phyloP scores from a whole-genome alignment of 768 basidiomycete species.

The Sarcomyxa edulis region DNA sequence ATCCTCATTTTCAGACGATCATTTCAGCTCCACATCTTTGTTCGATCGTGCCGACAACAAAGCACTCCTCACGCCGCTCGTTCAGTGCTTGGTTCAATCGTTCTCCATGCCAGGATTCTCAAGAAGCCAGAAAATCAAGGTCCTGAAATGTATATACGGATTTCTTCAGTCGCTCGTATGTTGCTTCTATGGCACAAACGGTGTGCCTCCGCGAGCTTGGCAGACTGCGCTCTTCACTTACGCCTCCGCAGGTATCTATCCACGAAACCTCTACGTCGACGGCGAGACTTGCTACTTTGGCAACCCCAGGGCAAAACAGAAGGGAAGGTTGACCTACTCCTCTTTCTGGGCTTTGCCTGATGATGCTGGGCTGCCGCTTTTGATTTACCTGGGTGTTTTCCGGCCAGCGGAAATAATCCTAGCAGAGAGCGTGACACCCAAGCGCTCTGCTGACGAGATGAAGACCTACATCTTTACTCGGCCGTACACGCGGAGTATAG shows the following conservation, averaged over 20 bases:
- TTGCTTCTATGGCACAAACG: neutral
- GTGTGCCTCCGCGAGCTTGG: constrained; percentile 1
- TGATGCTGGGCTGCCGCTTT: neutral
- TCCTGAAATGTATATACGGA: too few relatives aligned
- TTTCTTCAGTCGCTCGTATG: too few relatives aligned
- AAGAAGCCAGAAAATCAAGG: too few relatives aligned
- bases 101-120: too few relatives aligned
- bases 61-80: too few relatives aligned
- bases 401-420: neutral
- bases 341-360: constrained; percentile 2
- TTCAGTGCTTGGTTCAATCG: too few relatives aligned
- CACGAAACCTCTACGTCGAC: neutral
- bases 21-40: too few relatives aligned
- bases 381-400: constrained; percentile 4
- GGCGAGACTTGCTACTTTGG: neutral
- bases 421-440: neutral
- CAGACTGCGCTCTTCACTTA: neutral
- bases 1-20: too few relatives aligned
- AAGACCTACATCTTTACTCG: constrained; percentile 1
- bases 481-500: neutral
- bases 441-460: neutral
- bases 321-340: neutral
- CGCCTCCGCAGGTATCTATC: neutral
- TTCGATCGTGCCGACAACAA: too few relatives aligned
- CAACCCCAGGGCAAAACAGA: constrained; percentile 3